Evolutionary conservation across 2,329 filamentous ascomycete species (phyloP).

Genomic region (Phaeosphaeria sp.): DNA sequence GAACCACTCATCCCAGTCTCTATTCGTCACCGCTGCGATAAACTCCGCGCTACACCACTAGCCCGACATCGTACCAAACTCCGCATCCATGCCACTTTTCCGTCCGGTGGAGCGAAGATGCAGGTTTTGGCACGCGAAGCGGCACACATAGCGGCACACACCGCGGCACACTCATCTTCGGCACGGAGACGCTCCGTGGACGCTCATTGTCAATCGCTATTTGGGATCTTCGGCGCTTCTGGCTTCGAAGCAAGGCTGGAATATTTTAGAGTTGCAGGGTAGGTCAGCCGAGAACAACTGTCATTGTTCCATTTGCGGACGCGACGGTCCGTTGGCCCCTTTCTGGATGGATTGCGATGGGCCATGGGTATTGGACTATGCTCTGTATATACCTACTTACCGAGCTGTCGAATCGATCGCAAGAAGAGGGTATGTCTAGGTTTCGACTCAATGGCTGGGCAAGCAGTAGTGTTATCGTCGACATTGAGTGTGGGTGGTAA

Average conservation of each 20-base stretch:
- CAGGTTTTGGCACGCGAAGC: conserved; percentile 5
- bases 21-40: conserved; percentile 3
- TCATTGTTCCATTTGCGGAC: neutral
- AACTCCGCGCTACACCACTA: conserved; percentile 10
- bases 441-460: neutral
- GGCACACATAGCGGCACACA: no score
- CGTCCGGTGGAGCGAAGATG: neutral
- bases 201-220: neutral
- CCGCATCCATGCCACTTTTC: neutral
- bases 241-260: neutral
- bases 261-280: neutral
- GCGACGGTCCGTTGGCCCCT: neutral
- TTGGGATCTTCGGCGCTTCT: neutral
- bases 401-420: neutral
- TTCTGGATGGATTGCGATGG: neutral
- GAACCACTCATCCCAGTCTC: neutral
- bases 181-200: neutral
- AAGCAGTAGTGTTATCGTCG: neutral
- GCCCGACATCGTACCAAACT: conserved; percentile 12
- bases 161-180: neutral
- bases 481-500: neutral
- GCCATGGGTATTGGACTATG: neutral
- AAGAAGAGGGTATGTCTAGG: neutral
- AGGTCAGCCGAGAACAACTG: neutral
- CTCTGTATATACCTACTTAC: neutral